These are phyloP conservation scores for Cladosporium colombiae DNA, from an alignment of 2,329 filamentous ascomycete species.

Conservation along the genomic window DNA sequence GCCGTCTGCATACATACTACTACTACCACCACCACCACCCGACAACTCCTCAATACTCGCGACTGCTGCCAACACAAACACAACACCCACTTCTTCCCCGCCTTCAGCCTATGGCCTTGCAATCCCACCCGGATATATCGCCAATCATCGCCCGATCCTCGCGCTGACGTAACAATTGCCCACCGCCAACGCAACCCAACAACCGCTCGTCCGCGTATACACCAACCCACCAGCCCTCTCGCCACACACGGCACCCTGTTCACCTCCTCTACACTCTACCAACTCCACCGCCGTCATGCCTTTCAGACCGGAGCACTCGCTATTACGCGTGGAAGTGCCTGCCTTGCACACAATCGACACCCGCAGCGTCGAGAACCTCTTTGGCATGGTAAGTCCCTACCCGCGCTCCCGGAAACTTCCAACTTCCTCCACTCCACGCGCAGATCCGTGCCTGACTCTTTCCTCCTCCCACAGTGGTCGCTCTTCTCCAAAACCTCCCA, in stretches of 20 bases:
- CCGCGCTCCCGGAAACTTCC: conserved; percentile 1
- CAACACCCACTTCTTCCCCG: not conserved
- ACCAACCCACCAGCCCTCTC: conserved; percentile 7
- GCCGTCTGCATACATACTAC: not conserved
- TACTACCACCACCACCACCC: not conserved
- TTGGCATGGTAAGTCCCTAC: conserved; percentile 66
- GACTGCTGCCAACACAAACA: not conserved
- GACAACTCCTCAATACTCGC: not conserved
- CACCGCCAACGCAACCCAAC: conserved; percentile 1
- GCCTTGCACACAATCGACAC: conserved; percentile 96
- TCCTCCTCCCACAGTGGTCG: conserved; percentile 43
- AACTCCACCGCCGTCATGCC: conserved; percentile 63
- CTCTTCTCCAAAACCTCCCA: conserved; percentile 94
- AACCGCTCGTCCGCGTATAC: conserved; percentile 8
- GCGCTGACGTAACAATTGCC: conserved; percentile 16
- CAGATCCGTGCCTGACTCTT: conserved; percentile 17
- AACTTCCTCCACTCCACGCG: not conserved
- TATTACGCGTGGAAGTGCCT: conserved; percentile 87
- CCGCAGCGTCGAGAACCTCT: conserved; percentile 85
- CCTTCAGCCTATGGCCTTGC: conserved; percentile 6
- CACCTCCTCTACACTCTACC: not conserved
- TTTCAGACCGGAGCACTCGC: conserved; percentile 76
- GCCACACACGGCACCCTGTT: conserved; percentile 16
- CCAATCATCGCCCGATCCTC: conserved; percentile 2
- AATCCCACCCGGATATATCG: not conserved